Evolutionary conservation across 2,329 filamentous ascomycete species (phyloP).

Genomic region (Ascochyta rabiei): DNA sequence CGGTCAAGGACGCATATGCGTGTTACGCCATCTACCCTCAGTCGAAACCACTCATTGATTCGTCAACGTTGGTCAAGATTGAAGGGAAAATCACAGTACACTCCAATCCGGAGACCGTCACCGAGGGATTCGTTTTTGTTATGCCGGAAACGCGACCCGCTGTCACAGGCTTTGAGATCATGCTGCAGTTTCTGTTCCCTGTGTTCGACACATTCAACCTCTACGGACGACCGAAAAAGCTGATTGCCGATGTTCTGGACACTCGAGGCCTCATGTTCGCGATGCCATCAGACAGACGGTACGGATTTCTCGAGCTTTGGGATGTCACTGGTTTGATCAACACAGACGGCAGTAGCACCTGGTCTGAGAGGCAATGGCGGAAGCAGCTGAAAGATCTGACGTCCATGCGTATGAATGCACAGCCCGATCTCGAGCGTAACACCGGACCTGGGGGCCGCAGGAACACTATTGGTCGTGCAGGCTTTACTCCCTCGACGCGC

Average conservation of each 20-base stretch:
- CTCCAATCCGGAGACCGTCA: constrained; percentile 74
- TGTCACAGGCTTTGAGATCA: constrained; percentile 92
- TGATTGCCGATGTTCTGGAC: constrained; percentile 88
- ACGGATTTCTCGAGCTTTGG: constrained; percentile 87
- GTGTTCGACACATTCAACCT: constrained; percentile 91
- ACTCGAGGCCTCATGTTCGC: constrained; percentile 95
- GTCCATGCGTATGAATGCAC: constrained; percentile 71
- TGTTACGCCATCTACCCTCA: constrained; percentile 97
- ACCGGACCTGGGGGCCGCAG: constrained; percentile 48
- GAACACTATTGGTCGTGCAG: constrained; percentile 52
- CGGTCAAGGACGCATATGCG: constrained; percentile 87
- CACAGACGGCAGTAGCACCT: constrained; percentile 74
- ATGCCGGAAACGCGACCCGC: constrained; percentile 96
- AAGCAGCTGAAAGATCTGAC: constrained; percentile 88
- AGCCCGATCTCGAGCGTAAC: constrained; percentile 45
- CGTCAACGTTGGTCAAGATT: constrained; percentile 91
- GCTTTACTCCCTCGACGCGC: constrained; percentile 43
- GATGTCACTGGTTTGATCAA: constrained; percentile 84
- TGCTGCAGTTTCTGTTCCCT: constrained; percentile 90
- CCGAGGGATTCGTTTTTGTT: constrained; percentile 94
- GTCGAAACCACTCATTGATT: constrained; percentile 89
- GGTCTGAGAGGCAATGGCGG: constrained; percentile 90
- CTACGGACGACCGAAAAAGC: constrained; percentile 84
- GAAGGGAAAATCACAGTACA: constrained; percentile 92
- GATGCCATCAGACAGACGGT: constrained; percentile 85